Evolutionary conservation across 2,329 filamentous ascomycete genomes (phyloP).

Genomic region (Aureobasidium namibiae): DNA sequence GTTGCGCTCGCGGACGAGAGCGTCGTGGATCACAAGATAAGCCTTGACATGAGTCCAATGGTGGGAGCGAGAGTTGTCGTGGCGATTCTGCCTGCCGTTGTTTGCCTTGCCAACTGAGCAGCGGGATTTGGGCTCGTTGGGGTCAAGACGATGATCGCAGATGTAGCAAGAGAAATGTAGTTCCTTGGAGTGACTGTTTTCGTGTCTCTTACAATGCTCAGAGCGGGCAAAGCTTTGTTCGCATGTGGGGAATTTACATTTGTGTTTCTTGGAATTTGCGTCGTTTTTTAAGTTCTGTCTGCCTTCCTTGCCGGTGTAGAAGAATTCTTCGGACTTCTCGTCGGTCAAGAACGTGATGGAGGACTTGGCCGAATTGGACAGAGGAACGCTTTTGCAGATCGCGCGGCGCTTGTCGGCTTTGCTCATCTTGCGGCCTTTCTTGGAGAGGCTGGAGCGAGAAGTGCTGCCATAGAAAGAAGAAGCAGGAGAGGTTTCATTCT

Average conservation of each 20-base stretch:
- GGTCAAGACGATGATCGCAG: neutral
- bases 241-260: neutral
- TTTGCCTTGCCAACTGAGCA: neutral
- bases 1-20: neutral
- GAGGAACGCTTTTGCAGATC: neutral
- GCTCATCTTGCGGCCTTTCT: neutral
- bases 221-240: neutral
- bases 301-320: neutral
- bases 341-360: neutral
- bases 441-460: neutral
- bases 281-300: neutral
- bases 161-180: neutral
- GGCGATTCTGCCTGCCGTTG: neutral
- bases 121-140: neutral
- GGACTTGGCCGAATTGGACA: neutral
- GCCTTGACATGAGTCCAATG: constrained; percentile 3
- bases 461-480: neutral
- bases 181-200: neutral
- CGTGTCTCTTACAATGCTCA: constrained; percentile 7
- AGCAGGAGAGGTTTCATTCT: neutral
- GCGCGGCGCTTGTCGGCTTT: neutral
- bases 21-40: neutral
- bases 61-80: neutral
- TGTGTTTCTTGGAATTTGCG: neutral
- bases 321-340: neutral